Percentiles rank a stretch among this genome's conserved stretches.
phyloP scores from a whole-genome alignment of 495 filamentous ascomycete genomes.

The Astrothelium macrocarpum region DNA sequence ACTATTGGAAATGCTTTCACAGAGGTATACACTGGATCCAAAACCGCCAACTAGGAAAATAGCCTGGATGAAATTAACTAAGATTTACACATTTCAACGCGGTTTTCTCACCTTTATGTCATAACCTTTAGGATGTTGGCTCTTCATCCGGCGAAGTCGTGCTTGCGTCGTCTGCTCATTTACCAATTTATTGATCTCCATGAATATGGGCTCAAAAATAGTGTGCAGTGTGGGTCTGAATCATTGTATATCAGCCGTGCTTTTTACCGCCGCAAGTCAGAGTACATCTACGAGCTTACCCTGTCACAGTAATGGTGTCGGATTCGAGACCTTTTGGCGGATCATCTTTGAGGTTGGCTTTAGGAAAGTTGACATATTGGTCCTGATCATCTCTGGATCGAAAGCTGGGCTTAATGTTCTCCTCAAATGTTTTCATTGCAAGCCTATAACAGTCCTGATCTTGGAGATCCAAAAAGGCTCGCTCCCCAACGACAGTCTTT shows the following conservation, averaged over 20 bases:
- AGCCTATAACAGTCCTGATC: not conserved
- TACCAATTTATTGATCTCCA: conserved; percentile 32
- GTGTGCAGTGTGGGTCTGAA: no score
- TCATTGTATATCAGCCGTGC: no score
- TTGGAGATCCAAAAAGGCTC: conserved; percentile 4
- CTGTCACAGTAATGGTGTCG: conserved; percentile 24
- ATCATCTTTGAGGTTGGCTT: conserved; percentile 25
- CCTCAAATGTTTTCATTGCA: conserved; percentile 20
- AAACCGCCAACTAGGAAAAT: conserved; percentile 40
- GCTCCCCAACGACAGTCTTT: conserved; percentile 3
- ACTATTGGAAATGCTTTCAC: conserved; percentile 24
- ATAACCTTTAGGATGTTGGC: not conserved
- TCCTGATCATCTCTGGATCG: conserved; percentile 16
- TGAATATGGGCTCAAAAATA: conserved; percentile 34
- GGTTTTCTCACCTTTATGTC: no score
- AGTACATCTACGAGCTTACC: no score
- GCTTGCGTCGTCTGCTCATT: conserved; percentile 28
- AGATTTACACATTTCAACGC: no score
- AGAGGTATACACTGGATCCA: conserved; percentile 34
- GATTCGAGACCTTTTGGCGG: conserved; percentile 13
- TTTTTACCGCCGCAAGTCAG: no score
- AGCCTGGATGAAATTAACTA: not conserved
- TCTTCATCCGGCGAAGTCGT: conserved; percentile 11
- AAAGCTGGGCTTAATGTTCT: conserved; percentile 48
- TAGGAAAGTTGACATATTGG: conserved; percentile 27